A percentile compares a stretch with the other conserved stretches of the same genome.
phyloP scores from a whole-genome alignment of 1,139 yeast species.

The Kodamaea sp. region DNA sequence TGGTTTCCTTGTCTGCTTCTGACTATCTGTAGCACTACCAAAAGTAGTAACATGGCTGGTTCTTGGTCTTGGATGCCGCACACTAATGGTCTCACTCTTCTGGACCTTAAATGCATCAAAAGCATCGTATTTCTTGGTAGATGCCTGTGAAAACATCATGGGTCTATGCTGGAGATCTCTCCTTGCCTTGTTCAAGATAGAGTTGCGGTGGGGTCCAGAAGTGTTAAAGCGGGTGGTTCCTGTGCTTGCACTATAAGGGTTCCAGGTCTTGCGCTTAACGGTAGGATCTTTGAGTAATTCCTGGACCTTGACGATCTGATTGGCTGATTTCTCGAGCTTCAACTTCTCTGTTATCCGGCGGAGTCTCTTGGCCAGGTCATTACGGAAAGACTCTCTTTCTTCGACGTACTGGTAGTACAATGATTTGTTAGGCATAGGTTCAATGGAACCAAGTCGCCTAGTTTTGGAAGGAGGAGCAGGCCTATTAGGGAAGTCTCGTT shows the following conservation, averaged over 20 bases:
- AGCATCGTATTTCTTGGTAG: conserved; percentile 23
- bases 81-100: conserved; percentile 6
- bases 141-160: conserved; percentile 31
- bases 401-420: conserved; percentile 43
- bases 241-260: conserved; percentile 6
- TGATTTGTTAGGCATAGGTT: conserved; percentile 39
- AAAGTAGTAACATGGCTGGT: conserved; percentile 1
- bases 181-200: conserved; percentile 40
- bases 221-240: conserved; percentile 6
- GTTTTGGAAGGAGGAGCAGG: conserved; percentile 20
- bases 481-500: conserved; percentile 52
- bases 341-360: conserved; percentile 45
- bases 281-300: conserved; percentile 43
- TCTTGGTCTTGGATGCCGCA: conserved; percentile 3
- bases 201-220: conserved; percentile 14
- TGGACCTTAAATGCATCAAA: conserved; percentile 23
- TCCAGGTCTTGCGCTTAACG: conserved; percentile 24
- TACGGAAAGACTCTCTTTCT: conserved; percentile 49
- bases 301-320: conserved; percentile 45
- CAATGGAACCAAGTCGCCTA: conserved; percentile 3
- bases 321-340: conserved; percentile 45
- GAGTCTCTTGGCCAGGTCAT: conserved; percentile 50
- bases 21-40: conserved; percentile 2
- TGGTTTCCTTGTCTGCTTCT: too few species aligned
- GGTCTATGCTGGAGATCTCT: conserved; percentile 35